phyloP scores from a whole-genome alignment of 2,329 filamentous ascomycete genomes.

The Lojkania enalia region DNA sequence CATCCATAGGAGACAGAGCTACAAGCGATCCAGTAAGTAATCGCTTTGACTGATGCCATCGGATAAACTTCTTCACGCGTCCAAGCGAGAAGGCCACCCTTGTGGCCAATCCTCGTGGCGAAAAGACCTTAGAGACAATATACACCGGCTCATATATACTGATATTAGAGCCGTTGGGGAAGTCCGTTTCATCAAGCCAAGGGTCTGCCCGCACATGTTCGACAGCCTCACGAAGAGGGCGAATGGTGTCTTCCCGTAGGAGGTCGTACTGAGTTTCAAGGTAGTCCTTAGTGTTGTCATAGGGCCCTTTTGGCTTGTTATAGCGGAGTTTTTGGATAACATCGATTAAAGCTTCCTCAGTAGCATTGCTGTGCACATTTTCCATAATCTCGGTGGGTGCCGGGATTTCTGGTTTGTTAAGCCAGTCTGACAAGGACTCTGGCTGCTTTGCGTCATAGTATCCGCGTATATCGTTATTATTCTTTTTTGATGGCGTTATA shows the following conservation, averaged over 20 bases:
- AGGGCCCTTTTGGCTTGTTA: slow-evolving; percentile 53
- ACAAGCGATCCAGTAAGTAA: slow-evolving; percentile 60
- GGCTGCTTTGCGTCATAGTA: slow-evolving; percentile 24
- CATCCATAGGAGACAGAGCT: slow-evolving; percentile 57
- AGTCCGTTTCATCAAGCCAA: slow-evolving; percentile 59
- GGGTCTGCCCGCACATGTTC: slow-evolving; percentile 58
- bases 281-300: slow-evolving; percentile 66
- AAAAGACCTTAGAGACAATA: slow-evolving; percentile 66
- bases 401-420: slow-evolving; percentile 58
- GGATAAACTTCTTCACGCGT: slow-evolving; percentile 66
- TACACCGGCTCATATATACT: slow-evolving; percentile 54
- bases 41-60: slow-evolving; percentile 67
- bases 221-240: slow-evolving; percentile 70
- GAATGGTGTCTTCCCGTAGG: slow-evolving; percentile 72
- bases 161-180: slow-evolving; percentile 32
- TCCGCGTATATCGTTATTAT: slow-evolving; percentile 31
- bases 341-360: slow-evolving; percentile 25
- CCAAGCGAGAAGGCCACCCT: slow-evolving; percentile 71
- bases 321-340: slow-evolving; percentile 23
- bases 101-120: slow-evolving; percentile 64
- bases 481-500: slow-evolving; percentile 7
- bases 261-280: slow-evolving; percentile 74
- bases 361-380: neutral
- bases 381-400: slow-evolving; percentile 54
- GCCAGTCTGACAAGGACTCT: slow-evolving; percentile 29